These are phyloP conservation scores for Boletellus ananas DNA, from an alignment of 768 basidiomycete genomes.

Conservation along the genomic window DNA sequence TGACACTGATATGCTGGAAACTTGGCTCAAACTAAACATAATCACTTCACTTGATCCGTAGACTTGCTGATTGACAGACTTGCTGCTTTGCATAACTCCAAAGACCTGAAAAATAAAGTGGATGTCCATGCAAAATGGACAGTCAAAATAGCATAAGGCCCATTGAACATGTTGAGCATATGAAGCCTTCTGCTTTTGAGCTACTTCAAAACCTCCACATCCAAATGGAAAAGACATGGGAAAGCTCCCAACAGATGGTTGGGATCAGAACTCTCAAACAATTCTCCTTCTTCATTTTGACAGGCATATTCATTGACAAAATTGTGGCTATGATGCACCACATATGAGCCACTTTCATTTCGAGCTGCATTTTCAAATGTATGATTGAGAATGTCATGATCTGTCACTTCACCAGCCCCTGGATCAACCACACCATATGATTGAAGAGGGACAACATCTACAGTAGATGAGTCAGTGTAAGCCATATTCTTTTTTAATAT, in stretches of 20 bases:
- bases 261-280: background rate
- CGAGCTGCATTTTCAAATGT: background rate
- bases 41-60: background rate
- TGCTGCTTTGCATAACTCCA: background rate
- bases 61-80: background rate
- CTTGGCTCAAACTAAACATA: too few species aligned
- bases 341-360: background rate
- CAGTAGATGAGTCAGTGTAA: too few species aligned
- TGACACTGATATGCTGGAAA: too few species aligned
- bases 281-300: background rate
- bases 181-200: background rate
- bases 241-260: background rate
- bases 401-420: background rate
- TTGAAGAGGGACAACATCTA: background rate
- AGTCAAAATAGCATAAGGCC: background rate
- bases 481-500: too few species aligned
- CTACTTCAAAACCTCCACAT: background rate
- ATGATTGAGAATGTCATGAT: background rate
- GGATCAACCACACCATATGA: background rate
- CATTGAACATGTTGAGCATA: background rate
- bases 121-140: background rate
- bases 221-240: background rate
- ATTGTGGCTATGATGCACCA: background rate
- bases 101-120: background rate
- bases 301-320: background rate